Evolutionary conservation across 495 filamentous ascomycete species (phyloP).

Genomic region (Xylaria castorea): DNA sequence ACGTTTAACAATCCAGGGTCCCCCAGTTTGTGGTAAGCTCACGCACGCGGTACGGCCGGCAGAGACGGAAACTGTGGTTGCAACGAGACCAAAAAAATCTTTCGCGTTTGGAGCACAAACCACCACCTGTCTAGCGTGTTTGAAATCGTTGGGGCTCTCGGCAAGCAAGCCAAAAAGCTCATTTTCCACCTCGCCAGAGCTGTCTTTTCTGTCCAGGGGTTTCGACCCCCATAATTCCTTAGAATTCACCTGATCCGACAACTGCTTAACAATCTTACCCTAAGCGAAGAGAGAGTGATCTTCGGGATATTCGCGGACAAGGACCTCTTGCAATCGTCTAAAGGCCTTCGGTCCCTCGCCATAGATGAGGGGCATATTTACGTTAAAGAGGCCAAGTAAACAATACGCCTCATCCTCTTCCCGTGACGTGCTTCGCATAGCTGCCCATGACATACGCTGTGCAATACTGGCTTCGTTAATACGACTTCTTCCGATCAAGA

Average conservation of each 20-base stretch:
- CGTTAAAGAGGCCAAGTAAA: constrained; percentile 40
- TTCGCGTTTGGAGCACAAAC: constrained; percentile 12
- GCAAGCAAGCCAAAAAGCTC: constrained; percentile 32
- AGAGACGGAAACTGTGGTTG: neutral
- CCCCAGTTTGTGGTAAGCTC: neutral
- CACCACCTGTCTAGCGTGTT: constrained; percentile 27
- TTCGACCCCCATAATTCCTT: constrained; percentile 3
- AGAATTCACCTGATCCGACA: neutral
- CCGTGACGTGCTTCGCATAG: constrained; percentile 33
- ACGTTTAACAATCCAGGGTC: too few relatives aligned
- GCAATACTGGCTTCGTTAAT: constrained; percentile 32
- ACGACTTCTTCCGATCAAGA: constrained; percentile 24
- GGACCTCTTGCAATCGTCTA: constrained; percentile 37
- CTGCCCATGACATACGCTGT: constrained; percentile 42
- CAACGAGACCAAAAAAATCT: constrained; percentile 24
- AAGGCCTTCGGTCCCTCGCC: constrained; percentile 37
- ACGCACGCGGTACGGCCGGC: constrained; percentile 22
- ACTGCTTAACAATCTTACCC: constrained; percentile 23
- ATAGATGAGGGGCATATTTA: constrained; percentile 30
- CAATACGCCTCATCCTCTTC: constrained; percentile 41
- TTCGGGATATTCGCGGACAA: constrained; percentile 34
- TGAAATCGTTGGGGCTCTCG: constrained; percentile 31
- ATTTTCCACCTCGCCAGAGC: neutral
- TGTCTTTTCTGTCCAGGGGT: constrained; percentile 13
- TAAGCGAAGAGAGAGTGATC: constrained; percentile 42